Evolutionary conservation across 495 filamentous ascomycete genomes (phyloP).

Genomic region (Penicillium parvum): DNA sequence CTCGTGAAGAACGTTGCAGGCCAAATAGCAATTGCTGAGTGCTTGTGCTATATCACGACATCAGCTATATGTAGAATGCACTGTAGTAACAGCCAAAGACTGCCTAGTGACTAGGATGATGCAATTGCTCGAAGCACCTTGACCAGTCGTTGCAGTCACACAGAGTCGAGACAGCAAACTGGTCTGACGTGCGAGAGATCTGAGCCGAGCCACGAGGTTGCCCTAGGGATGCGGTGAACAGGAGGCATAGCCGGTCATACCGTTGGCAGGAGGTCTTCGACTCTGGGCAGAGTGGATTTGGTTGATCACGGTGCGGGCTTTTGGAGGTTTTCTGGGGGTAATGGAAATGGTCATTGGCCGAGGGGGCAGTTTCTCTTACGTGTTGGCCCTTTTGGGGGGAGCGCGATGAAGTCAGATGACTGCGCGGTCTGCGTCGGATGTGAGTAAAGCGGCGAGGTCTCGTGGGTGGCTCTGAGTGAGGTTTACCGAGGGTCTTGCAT

Average conservation of each 20-base stretch:
- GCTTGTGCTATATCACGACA: slow-evolving; percentile 8
- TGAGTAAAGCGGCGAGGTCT: slow-evolving; percentile 12
- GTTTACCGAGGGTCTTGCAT: slow-evolving; percentile 1
- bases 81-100: slow-evolving; percentile 1
- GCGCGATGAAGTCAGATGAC: slow-evolving; percentile 3
- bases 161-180: slow-evolving; percentile 6
- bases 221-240: slow-evolving; percentile 9
- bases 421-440: not conserved
- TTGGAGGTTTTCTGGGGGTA: slow-evolving; percentile 26
- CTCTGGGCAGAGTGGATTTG: no score
- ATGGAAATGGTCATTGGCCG: slow-evolving; percentile 33
- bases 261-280: no score
- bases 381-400: slow-evolving; percentile 20
- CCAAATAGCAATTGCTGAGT: slow-evolving; percentile 7
- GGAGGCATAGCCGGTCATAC: no score
- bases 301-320: slow-evolving; percentile 11
- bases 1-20: slow-evolving; percentile 3
- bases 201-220: slow-evolving; percentile 11
- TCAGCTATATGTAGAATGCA: not conserved
- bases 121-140: slow-evolving; percentile 15
- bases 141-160: slow-evolving; percentile 13
- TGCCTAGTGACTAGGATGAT: slow-evolving; percentile 15
- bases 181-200: slow-evolving; percentile 10
- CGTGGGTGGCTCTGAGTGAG: not conserved
- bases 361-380: slow-evolving; percentile 37